Evolutionary conservation across 805 yeast species (phyloP), one percentile per base, ranked within the genome.

Genomic region (Pichia scutulata): DNA sequence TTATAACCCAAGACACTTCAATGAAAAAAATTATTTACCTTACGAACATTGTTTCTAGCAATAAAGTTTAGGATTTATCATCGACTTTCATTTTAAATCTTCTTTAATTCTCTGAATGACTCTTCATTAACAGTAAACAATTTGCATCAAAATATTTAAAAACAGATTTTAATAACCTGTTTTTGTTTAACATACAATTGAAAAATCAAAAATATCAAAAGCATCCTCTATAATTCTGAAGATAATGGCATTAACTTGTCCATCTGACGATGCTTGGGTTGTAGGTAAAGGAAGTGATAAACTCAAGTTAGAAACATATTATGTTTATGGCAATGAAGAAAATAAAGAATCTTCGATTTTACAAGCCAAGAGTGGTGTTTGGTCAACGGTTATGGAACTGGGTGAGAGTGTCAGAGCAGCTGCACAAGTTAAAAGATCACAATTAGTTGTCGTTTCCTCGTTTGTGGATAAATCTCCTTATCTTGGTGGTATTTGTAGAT

Each of bases 401-500:
- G 67, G 62, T 30, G 68, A 65, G 26, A 75, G 74, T 56, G 44
- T 61, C 6, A 67, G 73, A 14, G 71, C 78, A 26, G 71, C 72
- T 1, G 69, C 73, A 12, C 74, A 70, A 18, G 68, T 81, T 30
- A 74, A 74, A 44, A 76, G 96, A 51, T 88, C 95, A 14, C 87
- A 86, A n/a, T 71, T 90, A 60, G 84, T 90, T 55, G 95, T 90
- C n/a, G 83, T 92, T 25, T 86, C 96, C 0, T 87, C 96, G 0
- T 71, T 90, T 47, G 97, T 92, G 2, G 96, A 90, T 64, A 90
- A 90, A 58, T 82, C 95, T 2, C 96, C 96, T 1, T 92, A 90
- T 60, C 69, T 92, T 36, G 98, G 97, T 18, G 97, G 97, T 47
- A 92, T 90, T 42, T 90, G 97, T 63, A 75, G 98, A 57, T 70